phyloP scores from a whole-genome alignment of 2,329 filamentous ascomycete genomes.

The Exserohilum turcica region DNA sequence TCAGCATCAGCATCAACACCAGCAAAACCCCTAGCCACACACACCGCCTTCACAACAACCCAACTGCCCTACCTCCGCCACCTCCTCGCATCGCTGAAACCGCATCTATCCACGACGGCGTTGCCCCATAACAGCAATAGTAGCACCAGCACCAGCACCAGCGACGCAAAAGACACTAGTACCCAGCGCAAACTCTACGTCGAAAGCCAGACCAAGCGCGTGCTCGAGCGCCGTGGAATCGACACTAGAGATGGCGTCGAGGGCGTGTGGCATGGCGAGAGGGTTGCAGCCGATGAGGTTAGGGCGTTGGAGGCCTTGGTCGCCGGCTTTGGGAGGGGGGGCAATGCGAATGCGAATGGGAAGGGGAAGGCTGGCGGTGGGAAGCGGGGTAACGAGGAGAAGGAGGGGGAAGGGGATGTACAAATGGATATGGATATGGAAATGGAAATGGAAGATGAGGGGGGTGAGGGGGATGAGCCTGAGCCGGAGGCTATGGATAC shows the following conservation, averaged over 20 bases:
- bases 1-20: not conserved
- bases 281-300: conserved; percentile 37
- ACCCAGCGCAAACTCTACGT: conserved; percentile 81
- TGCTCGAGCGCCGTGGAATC: conserved; percentile 75
- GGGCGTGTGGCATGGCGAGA: conserved; percentile 31
- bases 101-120: conserved; percentile 60
- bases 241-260: conserved; percentile 54
- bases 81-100: conserved; percentile 69
- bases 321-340: conserved; percentile 17
- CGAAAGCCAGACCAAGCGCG: conserved; percentile 75
- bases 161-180: too few relatives aligned
- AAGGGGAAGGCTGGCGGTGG: not conserved
- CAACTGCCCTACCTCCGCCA: conserved; percentile 80
- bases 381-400: too few relatives aligned
- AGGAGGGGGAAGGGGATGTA: conserved; percentile 19
- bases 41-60: conserved; percentile 76
- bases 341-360: not conserved
- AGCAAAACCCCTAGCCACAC: conserved; percentile 62
- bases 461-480: not conserved
- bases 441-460: not conserved
- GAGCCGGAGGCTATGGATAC: not conserved
- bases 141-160: too few relatives aligned
- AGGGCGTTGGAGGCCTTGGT: conserved; percentile 39
- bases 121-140: conserved; percentile 18
- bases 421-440: conserved; percentile 28